Evolutionary conservation across 441 rosid species (phyloP), one percentile per base, ranked within the genome.

Genomic region (Syzygium syzygioides): DNA sequence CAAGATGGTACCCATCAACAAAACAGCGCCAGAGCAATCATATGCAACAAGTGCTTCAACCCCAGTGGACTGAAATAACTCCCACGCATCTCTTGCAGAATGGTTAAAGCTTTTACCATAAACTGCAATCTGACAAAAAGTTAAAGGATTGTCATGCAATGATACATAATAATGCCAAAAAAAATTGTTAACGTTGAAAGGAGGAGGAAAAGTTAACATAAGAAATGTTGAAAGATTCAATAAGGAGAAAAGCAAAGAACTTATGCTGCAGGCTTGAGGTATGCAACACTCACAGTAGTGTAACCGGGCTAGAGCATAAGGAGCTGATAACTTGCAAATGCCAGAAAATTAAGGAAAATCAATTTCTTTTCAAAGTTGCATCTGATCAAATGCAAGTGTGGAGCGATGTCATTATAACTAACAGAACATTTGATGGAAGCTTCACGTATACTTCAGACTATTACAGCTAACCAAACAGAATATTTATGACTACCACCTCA

Each of bases 31-130:
- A 18, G 98, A 95, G 91, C 99, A 97, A 91, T 98, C 99, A 91
- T 98, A 97, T 34, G 98, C 99, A 60, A 98, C 95, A 66, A 98
- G 96, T 60, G 99, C 96, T 91, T 98, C 99, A 86, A 98, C 99
- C 76, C 99, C 99, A 34, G 99, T 98, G 86, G 98, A 98, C 91
- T 98, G 99, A 89, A 98, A 96, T 89, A 97, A 90, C 86, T 97
- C 99, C 99, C 99, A 98, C 10, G 98, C 99, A 89, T 98, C 99
- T 89, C 99, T 94, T 28, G 99, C 99, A 80, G 99, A 96, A 86
- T 89, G 95, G 90, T 98, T 97, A 90, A 98, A 98, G 89, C 97
- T 95, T 96, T 97, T 97, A n/a, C 99, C 99, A 90, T 94, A 92
- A 88, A 97, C 98, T 86, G 96, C 99, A 87, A 97, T 97, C 98